Evolutionary conservation across 2,329 filamentous ascomycete species (phyloP), one percentile per base, ranked within the genome.

Genomic region (Iodosphaeria phyllophila): DNA sequence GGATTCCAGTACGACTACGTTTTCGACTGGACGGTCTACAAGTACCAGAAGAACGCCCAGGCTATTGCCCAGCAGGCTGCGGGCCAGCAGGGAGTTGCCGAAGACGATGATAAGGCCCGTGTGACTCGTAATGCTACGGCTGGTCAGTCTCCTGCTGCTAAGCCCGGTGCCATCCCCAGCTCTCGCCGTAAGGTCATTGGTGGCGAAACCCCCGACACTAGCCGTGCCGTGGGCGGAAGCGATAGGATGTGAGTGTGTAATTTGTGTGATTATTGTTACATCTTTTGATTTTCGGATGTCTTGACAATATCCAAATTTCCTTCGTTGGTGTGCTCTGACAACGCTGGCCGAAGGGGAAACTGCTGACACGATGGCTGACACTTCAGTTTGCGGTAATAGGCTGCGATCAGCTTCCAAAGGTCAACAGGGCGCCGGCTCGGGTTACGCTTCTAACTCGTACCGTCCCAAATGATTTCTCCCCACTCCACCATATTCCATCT

Each of bases 1-100:
- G 89, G 86, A 28, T 98, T 95, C 74, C 89, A 98, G 61, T 95
- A 98, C 54, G 89, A 98, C 57, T 95, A 98, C 43, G 89, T 98
- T 42, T 98, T 98, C 45, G 89, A 98, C 60, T 98, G 89, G 89
- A 98, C 89, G 31, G 89, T 95, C 44, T 95, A 93, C 72, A 95
- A 95, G 64, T 93, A 95, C 65, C 84, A 93, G 69, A 93, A 93
- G 74, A 95, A 93, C 43, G 84, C 84, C 28, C 80, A 91, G 58
- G 83, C 83, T 45, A 92, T 92, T 51, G 79, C 80, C 39, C 75
- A 86, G 52, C 78, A 77, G 39, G 73, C 72, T 37, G 73, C 65
- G 38, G 63, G 66, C 41, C 60, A 69, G 44, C 56, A 56, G 30
- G 61, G 66, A 51, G n/a, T n/a, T n/a, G 69, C 66, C 38, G 76